phyloP scores from a whole-genome alignment of 371 early-diverging fungal genomes.

The Apophysomyces elegans region DNA sequence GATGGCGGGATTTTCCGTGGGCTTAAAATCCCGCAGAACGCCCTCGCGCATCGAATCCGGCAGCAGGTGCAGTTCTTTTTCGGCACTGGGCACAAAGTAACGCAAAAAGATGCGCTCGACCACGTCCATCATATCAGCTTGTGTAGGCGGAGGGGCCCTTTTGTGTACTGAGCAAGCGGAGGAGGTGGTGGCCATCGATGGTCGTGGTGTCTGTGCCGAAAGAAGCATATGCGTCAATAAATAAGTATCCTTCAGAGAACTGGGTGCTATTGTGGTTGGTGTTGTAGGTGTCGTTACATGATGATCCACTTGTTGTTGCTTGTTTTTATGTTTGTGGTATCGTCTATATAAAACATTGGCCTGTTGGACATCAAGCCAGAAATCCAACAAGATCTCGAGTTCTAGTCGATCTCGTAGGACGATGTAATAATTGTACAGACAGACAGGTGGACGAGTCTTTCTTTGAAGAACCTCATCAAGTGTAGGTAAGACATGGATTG shows the following conservation, averaged over 20 bases:
- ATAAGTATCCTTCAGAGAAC: not conserved
- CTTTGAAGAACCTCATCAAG: slow-evolving; percentile 63
- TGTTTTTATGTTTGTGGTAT: slow-evolving; percentile 34
- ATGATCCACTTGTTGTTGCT: not conserved
- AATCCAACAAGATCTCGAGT: slow-evolving; percentile 61
- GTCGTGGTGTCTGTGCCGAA: not conserved
- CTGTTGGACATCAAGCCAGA: slow-evolving; percentile 71
- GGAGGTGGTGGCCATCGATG: not conserved
- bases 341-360: slow-evolving; percentile 59
- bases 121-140: slow-evolving; percentile 52
- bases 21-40: slow-evolving; percentile 23
- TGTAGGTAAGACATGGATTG: slow-evolving; percentile 43
- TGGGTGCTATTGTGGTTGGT: not conserved
- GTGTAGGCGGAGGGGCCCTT: slow-evolving; percentile 23
- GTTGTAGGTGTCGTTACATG: not conserved
- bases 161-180: not conserved
- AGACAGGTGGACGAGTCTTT: slow-evolving; percentile 68
- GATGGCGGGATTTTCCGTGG: slow-evolving; percentile 46
- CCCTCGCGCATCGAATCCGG: slow-evolving; percentile 37
- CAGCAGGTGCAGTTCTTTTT: slow-evolving; percentile 49
- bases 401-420: slow-evolving; percentile 61
- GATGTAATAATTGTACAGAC: slow-evolving; percentile 70
- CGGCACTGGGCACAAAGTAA: slow-evolving; percentile 61
- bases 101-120: slow-evolving; percentile 62
- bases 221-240: slow-evolving; percentile 16